Evolutionary conservation across 768 basidiomycete species (phyloP).

Genomic region (Multifurca ochricompacta): DNA sequence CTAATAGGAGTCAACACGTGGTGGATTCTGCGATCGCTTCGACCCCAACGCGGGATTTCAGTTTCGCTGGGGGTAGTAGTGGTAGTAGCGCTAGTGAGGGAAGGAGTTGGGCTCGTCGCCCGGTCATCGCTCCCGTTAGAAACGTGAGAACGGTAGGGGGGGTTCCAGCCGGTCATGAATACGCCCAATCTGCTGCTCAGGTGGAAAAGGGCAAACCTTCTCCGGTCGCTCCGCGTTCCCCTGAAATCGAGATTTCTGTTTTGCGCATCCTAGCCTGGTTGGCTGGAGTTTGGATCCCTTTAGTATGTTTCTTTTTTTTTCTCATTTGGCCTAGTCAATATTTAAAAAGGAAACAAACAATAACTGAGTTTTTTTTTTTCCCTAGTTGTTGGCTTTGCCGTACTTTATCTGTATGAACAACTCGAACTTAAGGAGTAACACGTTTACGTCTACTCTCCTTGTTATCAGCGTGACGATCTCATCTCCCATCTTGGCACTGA

Average conservation of each 20-base stretch:
- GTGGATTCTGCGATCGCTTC: slow-evolving; percentile 32
- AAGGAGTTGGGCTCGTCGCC: too few species aligned
- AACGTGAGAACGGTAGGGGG: too few species aligned
- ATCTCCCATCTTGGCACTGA: slow-evolving; percentile 57
- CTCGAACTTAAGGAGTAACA: slow-evolving; percentile 34
- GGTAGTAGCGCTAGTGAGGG: too few species aligned
- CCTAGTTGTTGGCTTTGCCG: slow-evolving; percentile 53
- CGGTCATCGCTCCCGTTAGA: slow-evolving; percentile 45
- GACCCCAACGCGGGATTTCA: slow-evolving; percentile 31
- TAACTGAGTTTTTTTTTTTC: neutral
- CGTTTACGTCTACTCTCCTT: slow-evolving; percentile 41
- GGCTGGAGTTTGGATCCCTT: slow-evolving; percentile 57
- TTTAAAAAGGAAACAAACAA: too few species aligned
- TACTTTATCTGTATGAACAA: slow-evolving; percentile 42
- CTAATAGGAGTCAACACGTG: slow-evolving; percentile 24
- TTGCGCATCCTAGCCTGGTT: slow-evolving; percentile 56
- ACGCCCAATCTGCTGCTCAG: slow-evolving; percentile 36
- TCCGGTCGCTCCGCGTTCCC: slow-evolving; percentile 36
- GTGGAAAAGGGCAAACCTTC: slow-evolving; percentile 48
- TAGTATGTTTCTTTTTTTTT: slow-evolving; percentile 38
- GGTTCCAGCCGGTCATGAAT: slow-evolving; percentile 65
- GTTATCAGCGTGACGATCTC: slow-evolving; percentile 59
- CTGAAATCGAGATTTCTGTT: slow-evolving; percentile 48
- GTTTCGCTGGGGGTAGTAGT: slow-evolving; percentile 34
- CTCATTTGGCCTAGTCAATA: too few species aligned